Evolutionary conservation across 495 filamentous ascomycete species (phyloP).

Genomic region (Aspergillus ellipticus): DNA sequence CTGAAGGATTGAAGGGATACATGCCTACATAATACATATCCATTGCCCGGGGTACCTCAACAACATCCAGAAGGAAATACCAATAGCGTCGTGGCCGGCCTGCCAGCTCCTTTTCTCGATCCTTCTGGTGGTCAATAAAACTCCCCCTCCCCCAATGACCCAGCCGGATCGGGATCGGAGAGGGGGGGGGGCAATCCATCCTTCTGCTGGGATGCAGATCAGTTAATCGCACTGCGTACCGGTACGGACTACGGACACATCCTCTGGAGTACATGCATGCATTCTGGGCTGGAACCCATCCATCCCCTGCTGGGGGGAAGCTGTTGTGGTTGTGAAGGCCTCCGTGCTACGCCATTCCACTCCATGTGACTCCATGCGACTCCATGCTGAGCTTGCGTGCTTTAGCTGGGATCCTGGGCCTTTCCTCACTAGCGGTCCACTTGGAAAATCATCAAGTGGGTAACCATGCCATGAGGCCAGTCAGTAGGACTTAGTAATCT

Average conservation of each 20-base stretch:
- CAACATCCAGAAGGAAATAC: neutral
- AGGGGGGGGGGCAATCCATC: neutral
- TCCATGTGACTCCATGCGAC: no score
- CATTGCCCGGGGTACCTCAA: no score
- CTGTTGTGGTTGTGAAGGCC: neutral
- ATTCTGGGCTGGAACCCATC: neutral
- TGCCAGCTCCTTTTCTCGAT: neutral
- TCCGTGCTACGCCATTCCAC: no score
- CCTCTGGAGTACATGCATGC: conserved; percentile 3
- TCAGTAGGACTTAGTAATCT: neutral
- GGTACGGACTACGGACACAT: neutral
- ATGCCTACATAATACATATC: no score
- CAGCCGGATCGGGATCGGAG: neutral
- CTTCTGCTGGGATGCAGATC: conserved; percentile 3
- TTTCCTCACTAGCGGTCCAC: neutral
- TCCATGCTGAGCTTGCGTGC: no score
- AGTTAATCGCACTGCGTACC: neutral
- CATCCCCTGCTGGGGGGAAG: neutral
- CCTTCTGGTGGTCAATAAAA: neutral
- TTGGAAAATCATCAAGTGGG: neutral
- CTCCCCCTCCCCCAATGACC: neutral
- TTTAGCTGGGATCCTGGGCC: neutral
- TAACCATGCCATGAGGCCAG: neutral
- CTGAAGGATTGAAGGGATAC: no score
- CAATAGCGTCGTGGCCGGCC: neutral